These are phyloP conservation scores for Boletus reticuloceps DNA, from an alignment of 768 basidiomycete species.

Conservation along the genomic window DNA sequence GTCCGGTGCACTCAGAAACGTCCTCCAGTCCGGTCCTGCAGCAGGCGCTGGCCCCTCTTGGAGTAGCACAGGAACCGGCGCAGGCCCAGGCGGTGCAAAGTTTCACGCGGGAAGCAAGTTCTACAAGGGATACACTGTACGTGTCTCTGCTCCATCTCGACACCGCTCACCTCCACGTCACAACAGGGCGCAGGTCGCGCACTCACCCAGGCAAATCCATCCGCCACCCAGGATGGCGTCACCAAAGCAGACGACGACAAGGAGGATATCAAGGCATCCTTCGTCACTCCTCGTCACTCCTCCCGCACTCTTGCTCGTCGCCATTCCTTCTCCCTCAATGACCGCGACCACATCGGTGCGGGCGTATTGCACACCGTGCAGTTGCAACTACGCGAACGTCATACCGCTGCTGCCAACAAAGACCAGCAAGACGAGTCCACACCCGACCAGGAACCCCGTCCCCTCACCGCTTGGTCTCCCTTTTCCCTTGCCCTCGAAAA, in stretches of 20 bases:
- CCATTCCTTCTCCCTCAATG: slow-evolving; percentile 52
- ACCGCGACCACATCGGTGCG: slow-evolving; percentile 35
- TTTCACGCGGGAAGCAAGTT: slow-evolving; percentile 70
- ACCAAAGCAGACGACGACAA: slow-evolving; percentile 53
- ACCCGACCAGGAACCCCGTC: slow-evolving; percentile 19
- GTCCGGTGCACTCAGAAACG: slow-evolving; percentile 68
- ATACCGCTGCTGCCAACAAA: slow-evolving; percentile 40
- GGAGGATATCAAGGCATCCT: slow-evolving; percentile 44
- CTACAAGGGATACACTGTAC: slow-evolving; percentile 64
- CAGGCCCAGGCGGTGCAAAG: slow-evolving; percentile 72
- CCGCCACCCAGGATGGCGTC: slow-evolving; percentile 52
- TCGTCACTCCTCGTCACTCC: slow-evolving; percentile 27
- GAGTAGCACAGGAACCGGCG: slow-evolving; percentile 44
- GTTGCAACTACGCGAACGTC: slow-evolving; percentile 58
- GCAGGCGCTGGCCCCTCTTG: slow-evolving; percentile 51
- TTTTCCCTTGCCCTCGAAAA: slow-evolving; percentile 19
- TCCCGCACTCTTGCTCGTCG: slow-evolving; percentile 51
- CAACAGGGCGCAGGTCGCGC: slow-evolving; percentile 64
- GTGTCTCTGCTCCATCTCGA: slow-evolving; percentile 18
- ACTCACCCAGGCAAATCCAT: slow-evolving; percentile 67
- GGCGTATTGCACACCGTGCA: slow-evolving; percentile 65
- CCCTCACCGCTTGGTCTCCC: slow-evolving; percentile 24
- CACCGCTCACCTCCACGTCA: slow-evolving; percentile 2
- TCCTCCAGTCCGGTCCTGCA: slow-evolving; percentile 55
- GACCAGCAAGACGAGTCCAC: slow-evolving; percentile 15